Evolutionary conservation across 495 filamentous ascomycete genomes (phyloP), one percentile per base, ranked within the genome.

Genomic region (Tuber calosporum): DNA sequence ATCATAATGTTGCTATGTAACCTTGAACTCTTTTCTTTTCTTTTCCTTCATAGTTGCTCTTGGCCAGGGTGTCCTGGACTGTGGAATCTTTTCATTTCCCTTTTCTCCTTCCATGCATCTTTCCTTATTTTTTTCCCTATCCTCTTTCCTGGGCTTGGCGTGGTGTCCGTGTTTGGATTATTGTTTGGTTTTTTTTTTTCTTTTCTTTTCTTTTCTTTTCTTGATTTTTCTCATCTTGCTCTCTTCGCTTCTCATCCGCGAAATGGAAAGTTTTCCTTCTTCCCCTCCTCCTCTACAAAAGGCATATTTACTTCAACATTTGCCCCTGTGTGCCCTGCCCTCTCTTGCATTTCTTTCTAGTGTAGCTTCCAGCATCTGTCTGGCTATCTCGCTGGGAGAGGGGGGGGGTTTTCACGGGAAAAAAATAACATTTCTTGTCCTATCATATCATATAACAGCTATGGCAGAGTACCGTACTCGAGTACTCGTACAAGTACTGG

Each of bases 1-100:
- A 69, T 71, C 71, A 77, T 72, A 79, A 70, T 74, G 76, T 79
- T 70, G 77, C 77, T 78, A 78, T 78, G 71, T 77, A 77, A 68
- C 68, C 43, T 69, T 62, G 53, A 62, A 62, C 13, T 15, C 53
- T 62, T 62, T 62, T 17, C 26, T 62, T 26, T 30, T 58, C 4
- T 30, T 62, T 62, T 30, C 26, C 48, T 58, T 58, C 2, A 4
- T 62, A 26, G 15, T 30, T 62, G 26, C 53, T 62, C 34, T 4
- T 26, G 30, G 9, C 53, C 26, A 34, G 26, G 53, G 53, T 62
- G 53, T 62, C 53, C 53, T 34, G 53, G 30, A 62, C 53, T 34
- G 53, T 34, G 53, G 53, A 19, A 62, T 62, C 53, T 62, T 62
- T 17, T 62, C 26, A 62, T 62, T 62, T 34, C 26, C 26, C 26